Conservation (phyloP, 305 asterid species). For the Solanum chacoense region DNA sequence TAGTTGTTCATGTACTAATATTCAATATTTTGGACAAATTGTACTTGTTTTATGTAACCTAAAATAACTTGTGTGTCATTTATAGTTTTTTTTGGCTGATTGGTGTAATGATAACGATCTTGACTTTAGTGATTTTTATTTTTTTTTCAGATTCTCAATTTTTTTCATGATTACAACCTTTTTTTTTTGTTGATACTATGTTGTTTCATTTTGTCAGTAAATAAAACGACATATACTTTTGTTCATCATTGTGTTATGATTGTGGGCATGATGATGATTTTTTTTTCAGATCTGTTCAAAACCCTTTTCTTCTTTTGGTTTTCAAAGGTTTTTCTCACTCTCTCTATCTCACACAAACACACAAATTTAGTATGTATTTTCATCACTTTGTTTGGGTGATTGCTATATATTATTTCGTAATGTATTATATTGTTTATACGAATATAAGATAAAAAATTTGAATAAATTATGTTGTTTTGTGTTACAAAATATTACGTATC, state of each 20-base stretch:
- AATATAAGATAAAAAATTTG: background rate
- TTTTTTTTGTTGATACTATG: background rate
- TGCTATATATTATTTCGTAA: background rate
- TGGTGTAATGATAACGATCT: conserved; percentile 17
- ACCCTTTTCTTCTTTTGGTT: background rate
- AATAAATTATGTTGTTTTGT: background rate
- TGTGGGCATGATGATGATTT: background rate
- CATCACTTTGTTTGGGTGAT: background rate
- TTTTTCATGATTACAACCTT: background rate
- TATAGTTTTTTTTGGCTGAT: background rate
- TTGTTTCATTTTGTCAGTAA: background rate
- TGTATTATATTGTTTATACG: background rate
- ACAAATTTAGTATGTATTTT: background rate
- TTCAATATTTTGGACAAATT: background rate
- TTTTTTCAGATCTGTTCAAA: background rate
- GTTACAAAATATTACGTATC: background rate
- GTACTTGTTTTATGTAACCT: background rate
- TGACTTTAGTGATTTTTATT: background rate
- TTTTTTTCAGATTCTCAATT: background rate
- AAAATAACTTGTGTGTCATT: background rate
- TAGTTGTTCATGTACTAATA: background rate
- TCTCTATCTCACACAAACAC: background rate
- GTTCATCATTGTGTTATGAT: background rate
- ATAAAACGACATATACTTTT: background rate
- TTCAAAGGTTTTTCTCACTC: background rate